Evolutionary conservation across 805 yeast species (phyloP), one percentile per base, ranked within the genome.

Genomic region (Pichia phayaonensis): DNA sequence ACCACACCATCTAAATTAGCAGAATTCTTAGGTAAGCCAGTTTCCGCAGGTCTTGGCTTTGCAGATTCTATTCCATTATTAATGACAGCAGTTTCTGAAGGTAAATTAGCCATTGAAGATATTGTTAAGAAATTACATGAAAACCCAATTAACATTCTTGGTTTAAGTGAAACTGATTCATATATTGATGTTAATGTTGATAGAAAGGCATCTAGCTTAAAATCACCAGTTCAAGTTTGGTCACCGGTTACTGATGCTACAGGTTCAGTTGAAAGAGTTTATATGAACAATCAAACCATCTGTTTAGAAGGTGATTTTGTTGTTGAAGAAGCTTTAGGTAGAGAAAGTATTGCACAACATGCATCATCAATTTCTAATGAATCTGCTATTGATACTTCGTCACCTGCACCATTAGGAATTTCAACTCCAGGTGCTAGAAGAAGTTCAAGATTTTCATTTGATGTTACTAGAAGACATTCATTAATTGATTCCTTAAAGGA

Each of bases 191-290:
- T 92, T 53, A 95, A 90, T 64, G 69, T 87, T 58, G 97, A 90
- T 69, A 81, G 95, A 67, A 65, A 72, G 18, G 66, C 70, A 48
- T 60, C 72, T n/a, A 68, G 78, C 12, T 60, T 72, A 52, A 70
- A 69, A 56, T 56, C 64, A 44, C 65, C 71, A 41, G 64, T 74
- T 13, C 63, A 74, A 10, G 57, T 69, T 40, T 78, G 82, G 79
- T 74, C 84, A 49, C 84, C 84, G 54, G 77, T 81, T 54, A 72
- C 71, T 51, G 77, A 76, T 55, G 71, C 72, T 47, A 76, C 72
- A 54, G 97, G 97, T 55, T 83, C 89, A 62, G 85, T 92, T 63
- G 96, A 90, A 69, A 81, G 97, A 68, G 97, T 92, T 46, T 77
- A 83, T 58, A 73, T 86, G 66, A 80, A 83, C 55, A 84, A 81